phyloP scores from a whole-genome alignment of 768 basidiomycete species.

The Podaxis rugospora region DNA sequence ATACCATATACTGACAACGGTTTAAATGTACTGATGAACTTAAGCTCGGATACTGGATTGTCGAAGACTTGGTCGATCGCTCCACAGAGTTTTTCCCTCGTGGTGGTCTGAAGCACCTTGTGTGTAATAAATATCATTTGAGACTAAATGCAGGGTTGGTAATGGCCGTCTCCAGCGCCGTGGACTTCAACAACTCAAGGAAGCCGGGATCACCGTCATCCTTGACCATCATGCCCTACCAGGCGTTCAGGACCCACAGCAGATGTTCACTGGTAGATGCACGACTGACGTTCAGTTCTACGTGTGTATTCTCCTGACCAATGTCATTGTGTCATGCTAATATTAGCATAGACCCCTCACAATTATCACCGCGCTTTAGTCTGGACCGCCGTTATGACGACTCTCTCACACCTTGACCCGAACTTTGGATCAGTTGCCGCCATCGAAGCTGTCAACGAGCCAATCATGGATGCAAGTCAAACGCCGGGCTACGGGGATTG shows the following conservation, averaged over 20 bases:
- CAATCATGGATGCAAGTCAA: slow-evolving; percentile 61
- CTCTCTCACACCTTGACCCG: slow-evolving; percentile 65
- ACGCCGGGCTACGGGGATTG: slow-evolving; percentile 73
- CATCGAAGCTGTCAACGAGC: slow-evolving; percentile 77
- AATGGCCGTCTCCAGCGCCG: slow-evolving; percentile 40
- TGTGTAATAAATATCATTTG: slow-evolving; percentile 23
- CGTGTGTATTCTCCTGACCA: slow-evolving; percentile 28
- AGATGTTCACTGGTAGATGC: slow-evolving; percentile 71
- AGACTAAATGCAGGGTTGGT: not conserved
- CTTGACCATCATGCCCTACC: slow-evolving; percentile 67
- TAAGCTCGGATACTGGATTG: slow-evolving; percentile 80
- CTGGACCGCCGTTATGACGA: slow-evolving; percentile 82
- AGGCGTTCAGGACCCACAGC: slow-evolving; percentile 57
- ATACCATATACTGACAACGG: not conserved
- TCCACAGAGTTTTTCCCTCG: slow-evolving; percentile 58
- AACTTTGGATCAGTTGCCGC: slow-evolving; percentile 60
- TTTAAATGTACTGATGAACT: not conserved
- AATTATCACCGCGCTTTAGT: slow-evolving; percentile 76
- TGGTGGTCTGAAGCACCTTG: slow-evolving; percentile 65
- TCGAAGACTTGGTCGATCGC: slow-evolving; percentile 67
- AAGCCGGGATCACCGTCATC: slow-evolving; percentile 63
- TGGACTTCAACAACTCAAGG: slow-evolving; percentile 54
- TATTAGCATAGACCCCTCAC: slow-evolving; percentile 44
- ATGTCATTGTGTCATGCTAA: not conserved
- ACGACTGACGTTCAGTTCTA: slow-evolving; percentile 71